Evolutionary conservation across 1,284 basidiomycete genomes (phyloP), one percentile per base, ranked within the genome.

Genomic region (Fomitiporia mediterranea): DNA sequence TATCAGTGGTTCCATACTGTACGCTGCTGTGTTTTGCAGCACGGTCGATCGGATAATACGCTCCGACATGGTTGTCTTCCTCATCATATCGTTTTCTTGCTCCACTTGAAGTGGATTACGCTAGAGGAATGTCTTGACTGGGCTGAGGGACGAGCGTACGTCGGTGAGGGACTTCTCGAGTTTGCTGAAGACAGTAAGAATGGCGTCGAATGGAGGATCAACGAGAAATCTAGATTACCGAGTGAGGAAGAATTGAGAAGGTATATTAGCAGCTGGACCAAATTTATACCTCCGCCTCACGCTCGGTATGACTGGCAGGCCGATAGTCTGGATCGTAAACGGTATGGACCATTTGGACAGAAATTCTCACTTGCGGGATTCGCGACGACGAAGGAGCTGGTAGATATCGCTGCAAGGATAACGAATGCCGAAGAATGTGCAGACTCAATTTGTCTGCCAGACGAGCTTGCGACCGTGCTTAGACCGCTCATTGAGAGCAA

Each of bases 331-430:
- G 51, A 53, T n/a, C 40, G 51, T 9, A 25, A 8, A 21, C 13
- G 15, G n/a, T 21, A 53, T 21, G 51, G 51, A 13, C 51, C 51
- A 4, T 53, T 53, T 28, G 51, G 51, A 7, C 40, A 39, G 2
- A n/a, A 23, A 17, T n/a, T n/a, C n/a, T n/a, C n/a, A n/a, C 3
- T 42, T 19, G 27, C 39, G 13, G 6, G 9, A 4, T 44, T 43
- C 1, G 39, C 40, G 2, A 28, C 4, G 3, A 23, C 51, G 21
- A 28, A 7, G 1, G 23, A 17, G 8, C 39, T 53, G 6, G 51
- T 44, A 40, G 19, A 21, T 6, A 46, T 53, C 17, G 11, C 44
- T 8, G 32, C 9, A 15, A 2, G 21, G 1, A 8, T 39, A 2
- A 39, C 35, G 3, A 15, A 51, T 28, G 11, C 21, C 9, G 11